Evolutionary conservation across 331 rosid species (phyloP).

Genomic region (Acacia concinna): DNA sequence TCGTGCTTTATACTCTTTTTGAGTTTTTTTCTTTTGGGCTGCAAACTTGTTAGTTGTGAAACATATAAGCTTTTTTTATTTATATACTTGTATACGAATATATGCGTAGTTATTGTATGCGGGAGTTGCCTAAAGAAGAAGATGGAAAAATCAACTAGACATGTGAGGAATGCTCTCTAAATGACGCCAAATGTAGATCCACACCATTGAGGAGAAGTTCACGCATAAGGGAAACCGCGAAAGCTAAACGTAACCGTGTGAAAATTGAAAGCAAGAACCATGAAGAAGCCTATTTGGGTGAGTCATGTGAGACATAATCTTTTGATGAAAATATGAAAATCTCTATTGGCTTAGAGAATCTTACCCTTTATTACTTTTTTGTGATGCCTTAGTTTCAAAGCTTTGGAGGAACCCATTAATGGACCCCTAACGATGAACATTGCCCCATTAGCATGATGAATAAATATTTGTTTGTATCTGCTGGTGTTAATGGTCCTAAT

Average conservation of each 20-base stretch:
- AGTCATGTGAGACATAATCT: conserved; percentile 11
- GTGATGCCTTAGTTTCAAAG: background rate
- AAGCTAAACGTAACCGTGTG: conserved; percentile 31
- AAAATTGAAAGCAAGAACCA: background rate
- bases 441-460: background rate
- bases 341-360: no score
- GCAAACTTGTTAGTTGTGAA: background rate
- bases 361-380: background rate
- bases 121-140: conserved; percentile 22
- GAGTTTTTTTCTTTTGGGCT: background rate
- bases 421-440: background rate
- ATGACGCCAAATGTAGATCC: conserved; percentile 1
- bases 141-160: conserved; percentile 31
- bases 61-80: conserved; percentile 1
- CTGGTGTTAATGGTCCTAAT: no score
- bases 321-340: background rate
- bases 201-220: conserved; percentile 30
- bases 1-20: no score
- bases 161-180: conserved; percentile 36
- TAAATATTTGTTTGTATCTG: no score
- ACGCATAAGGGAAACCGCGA: conserved; percentile 21
- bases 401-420: background rate
- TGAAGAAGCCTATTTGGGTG: background rate
- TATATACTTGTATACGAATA: background rate
- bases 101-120: conserved; percentile 32